Percentiles rank a stretch among this genome's conserved stretches.
Evolutionary conservation across 805 yeast species (phyloP).

Genomic region (Myxozyma vanderwaltii): DNA sequence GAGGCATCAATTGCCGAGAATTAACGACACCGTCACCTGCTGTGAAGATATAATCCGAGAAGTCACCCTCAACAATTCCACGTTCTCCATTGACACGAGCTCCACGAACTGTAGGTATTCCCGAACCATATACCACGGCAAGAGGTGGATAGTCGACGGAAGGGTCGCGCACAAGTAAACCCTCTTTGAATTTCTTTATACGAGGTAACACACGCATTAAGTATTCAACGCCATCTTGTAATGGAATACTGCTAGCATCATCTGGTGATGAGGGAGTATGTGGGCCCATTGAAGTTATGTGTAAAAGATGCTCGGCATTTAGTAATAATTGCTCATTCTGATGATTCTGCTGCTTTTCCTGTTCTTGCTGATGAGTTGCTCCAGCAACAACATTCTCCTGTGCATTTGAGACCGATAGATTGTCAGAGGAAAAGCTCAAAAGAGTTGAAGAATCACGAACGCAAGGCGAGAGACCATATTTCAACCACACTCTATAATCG

Average conservation of each 20-base stretch:
- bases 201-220: slow-evolving; percentile 60
- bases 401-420: not conserved
- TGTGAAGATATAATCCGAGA: slow-evolving; percentile 76
- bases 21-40: slow-evolving; percentile 94
- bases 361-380: not conserved
- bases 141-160: slow-evolving; percentile 71
- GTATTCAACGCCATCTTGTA: slow-evolving; percentile 63
- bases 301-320: not conserved
- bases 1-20: slow-evolving; percentile 81
- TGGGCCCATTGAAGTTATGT: slow-evolving; percentile 2
- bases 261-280: not conserved
- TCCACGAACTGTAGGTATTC: slow-evolving; percentile 83
- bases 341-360: not conserved
- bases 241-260: not conserved
- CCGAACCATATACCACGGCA: slow-evolving; percentile 77
- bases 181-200: slow-evolving; percentile 59
- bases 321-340: not conserved
- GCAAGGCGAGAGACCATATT: slow-evolving; percentile 72
- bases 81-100: slow-evolving; percentile 63
- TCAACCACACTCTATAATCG: slow-evolving; percentile 78
- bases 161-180: slow-evolving; percentile 55
- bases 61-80: slow-evolving; percentile 70
- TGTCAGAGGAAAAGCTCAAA: not conserved
- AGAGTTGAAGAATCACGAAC: slow-evolving; percentile 44
- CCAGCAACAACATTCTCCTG: not conserved